These are phyloP conservation scores for Diaporthe destruens DNA, from an alignment of 2,329 filamentous ascomycete species.

Conservation along the genomic window DNA sequence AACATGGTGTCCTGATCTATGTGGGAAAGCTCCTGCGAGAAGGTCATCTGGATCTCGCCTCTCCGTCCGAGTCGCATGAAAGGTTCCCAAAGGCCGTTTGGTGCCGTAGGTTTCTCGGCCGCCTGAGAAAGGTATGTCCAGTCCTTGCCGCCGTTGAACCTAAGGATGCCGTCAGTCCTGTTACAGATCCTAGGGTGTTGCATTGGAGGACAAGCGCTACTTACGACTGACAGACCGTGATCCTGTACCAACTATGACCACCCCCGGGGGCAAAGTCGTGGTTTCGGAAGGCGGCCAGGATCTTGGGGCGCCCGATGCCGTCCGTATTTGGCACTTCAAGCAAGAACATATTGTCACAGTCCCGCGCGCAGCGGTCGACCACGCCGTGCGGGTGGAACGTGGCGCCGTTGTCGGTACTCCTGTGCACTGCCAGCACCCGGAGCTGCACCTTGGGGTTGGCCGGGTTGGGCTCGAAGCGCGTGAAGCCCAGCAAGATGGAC, in stretches of 20 bases:
- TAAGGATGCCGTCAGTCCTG: too few relatives aligned
- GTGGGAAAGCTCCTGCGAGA: constrained; percentile 59
- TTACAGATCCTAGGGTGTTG: too few relatives aligned
- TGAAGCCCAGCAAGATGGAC: constrained; percentile 60
- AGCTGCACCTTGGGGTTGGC: constrained; percentile 42
- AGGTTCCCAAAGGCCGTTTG: constrained; percentile 61
- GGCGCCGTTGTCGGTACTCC: constrained; percentile 57
- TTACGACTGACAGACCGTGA: constrained; percentile 61
- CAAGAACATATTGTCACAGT: constrained; percentile 62
- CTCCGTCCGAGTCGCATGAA: constrained; percentile 55
- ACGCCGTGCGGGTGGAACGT: constrained; percentile 57
- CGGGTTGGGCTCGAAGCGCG: constrained; percentile 51
- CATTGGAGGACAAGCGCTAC: too few relatives aligned
- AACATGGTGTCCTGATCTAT: constrained; percentile 64
- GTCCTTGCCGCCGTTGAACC: constrained; percentile 54
- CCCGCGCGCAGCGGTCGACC: constrained; percentile 56
- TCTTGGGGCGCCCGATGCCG: constrained; percentile 43
- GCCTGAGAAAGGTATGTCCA: constrained; percentile 61
- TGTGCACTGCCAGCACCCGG: constrained; percentile 57
- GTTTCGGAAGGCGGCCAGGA: constrained; percentile 63
- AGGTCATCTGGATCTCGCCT: constrained; percentile 58
- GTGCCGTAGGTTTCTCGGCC: constrained; percentile 50
- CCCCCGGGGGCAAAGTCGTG: constrained; percentile 37
- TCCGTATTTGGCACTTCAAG: constrained; percentile 53
- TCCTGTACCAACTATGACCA: constrained; percentile 53